Evolutionary conservation across 768 basidiomycete species (phyloP), one percentile per base, ranked within the genome.

Genomic region (Imleria badia): DNA sequence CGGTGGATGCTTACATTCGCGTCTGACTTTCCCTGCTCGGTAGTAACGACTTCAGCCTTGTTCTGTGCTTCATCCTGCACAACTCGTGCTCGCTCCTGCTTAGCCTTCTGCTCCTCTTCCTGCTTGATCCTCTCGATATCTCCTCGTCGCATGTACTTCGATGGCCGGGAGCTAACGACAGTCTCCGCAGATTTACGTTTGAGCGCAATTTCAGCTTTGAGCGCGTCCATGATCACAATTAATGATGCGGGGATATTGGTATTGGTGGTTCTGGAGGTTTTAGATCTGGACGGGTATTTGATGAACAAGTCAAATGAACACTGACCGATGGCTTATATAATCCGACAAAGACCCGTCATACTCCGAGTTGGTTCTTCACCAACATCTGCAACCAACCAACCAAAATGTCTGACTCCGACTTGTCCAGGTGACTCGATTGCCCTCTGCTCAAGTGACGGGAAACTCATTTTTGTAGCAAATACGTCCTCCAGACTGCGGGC

Each of bases 401-500:
- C 61, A 71, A 72, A 71, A 89, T 89, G 87, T 86, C 87, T 65
- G 84, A 83, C 54, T 68, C 62, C 41, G 74, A 85, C 45, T 70
- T 80, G 63, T 74, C 81, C 51, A 88, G 84, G 85, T 86, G 56
- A 51, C 61, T 63, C 6, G 19, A 20, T 53, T 23, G 14, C 14
- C 36, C 7, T 48, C 22, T 51, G 39, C 15, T 11, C 50, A 12
- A 23, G 20, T 52, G 15, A 49, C 29, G 50, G 48, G 48, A 55
- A 39, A 29, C 52, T 70, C 15, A 71, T 44, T 34, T 50, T 62
- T 48, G 35, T 49, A 94, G 90, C 78, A 91, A 87, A 81, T 91
- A 84, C 75, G 80, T 87, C 58, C 85, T 99, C 60, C 89, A 96
- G 74, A 99, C 97, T 54, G 96, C 92, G 60, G 89, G 88, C 55